Evolutionary conservation across 1,284 basidiomycete genomes (phyloP), one percentile per base, ranked within the genome.

Genomic region (Leccinum subrobustum): DNA sequence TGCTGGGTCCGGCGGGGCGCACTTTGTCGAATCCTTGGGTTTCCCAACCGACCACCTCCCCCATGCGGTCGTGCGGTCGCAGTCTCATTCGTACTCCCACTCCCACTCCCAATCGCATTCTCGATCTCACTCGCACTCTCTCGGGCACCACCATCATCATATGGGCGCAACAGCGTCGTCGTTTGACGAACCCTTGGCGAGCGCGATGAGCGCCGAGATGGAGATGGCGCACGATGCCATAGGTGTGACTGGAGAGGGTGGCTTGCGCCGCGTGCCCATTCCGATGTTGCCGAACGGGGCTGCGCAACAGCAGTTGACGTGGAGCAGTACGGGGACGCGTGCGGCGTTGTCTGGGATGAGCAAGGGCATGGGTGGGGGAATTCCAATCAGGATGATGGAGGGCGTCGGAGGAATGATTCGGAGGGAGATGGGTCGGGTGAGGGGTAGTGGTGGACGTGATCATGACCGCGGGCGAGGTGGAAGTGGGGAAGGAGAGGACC

Each of bases 171-270:
- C n/a, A 3, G 57, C 82, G 0, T 81, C 83, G 0, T 87, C 88
- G 0, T 92, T 94, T 67, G 90, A 93, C 70, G 88, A 88, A 65
- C 90, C 90, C 0, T 79, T 94, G 42, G 85, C 86, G 6, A 87
- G 83, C 1, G 92, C 92, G 1, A 81, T 95, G 62, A 78, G 84
- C 4, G 85, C 82, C 0, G 83, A 83, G 20, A 78, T 93, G 48
- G 86, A 83, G 20, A 78, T 93, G 48, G 86, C 86, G 35, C 79
- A 83, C 80, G 4, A 80, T 80, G 6, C 8, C 14, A 3, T 73
- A 78, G 7, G 78, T 77, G 1, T 18, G 0, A 25, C 35, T 3
- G 53, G 76, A 75, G 0, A 44, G 18, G 42, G 42, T 18, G 39
- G 39, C n/a, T 18, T 25, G 14, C 48, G 81, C 84, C 33, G 64